Base-by-base conservation (phyloP, 345 rosid genomes). In the Laguncularia racemosa region DNA sequence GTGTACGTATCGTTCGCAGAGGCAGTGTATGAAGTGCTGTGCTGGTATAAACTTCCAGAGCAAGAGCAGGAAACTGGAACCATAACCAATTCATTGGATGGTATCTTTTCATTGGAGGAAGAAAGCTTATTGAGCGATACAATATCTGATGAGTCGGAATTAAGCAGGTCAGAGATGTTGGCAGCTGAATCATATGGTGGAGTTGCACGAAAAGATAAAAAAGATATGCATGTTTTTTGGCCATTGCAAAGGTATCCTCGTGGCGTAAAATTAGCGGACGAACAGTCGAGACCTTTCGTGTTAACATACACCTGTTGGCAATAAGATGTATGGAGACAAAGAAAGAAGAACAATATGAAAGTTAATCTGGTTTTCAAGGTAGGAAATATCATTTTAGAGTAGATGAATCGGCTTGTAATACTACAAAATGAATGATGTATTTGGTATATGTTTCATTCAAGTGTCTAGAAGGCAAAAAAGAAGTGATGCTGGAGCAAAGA, bases 31-130 rank as follows among this genome's bases (percentile, higher is more conserved):
- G 46, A 2, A 33, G 67, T 63, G 46, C 33, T 48, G 50, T 68
- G 67, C 63, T 17, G 65, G 55, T 58, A 70, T 15, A 62, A 14
- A 2, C 48, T 62, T 12, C 76, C 70, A 13, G 58, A 61, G 40
- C 82, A 71, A 2, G 63, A 49, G 52, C 82, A 77, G 2, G 73
- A 53, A 28, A 68, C 49, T 13, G 82, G 82, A 62, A 73, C 65
- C 28, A 47, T 62, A 13, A 71, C 60, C 19, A 20, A n/a, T 12
- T 49, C 6, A 0, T 44, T 52, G 0, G 43, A 3, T 0, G 58
- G 73, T 7, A 73, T 52, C 17, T 44, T 46, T 12, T 16, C 46
- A 2, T 16, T 18, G 4, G 0, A 15, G 44, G 67, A 55, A 0
- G 61, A 33, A 14, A 65, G 16, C 18, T 53, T 59, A 60, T 73